These are phyloP conservation scores for Spergularia azorica DNA, from an alignment of 179 eudicot genomes.

Conservation along the genomic window DNA sequence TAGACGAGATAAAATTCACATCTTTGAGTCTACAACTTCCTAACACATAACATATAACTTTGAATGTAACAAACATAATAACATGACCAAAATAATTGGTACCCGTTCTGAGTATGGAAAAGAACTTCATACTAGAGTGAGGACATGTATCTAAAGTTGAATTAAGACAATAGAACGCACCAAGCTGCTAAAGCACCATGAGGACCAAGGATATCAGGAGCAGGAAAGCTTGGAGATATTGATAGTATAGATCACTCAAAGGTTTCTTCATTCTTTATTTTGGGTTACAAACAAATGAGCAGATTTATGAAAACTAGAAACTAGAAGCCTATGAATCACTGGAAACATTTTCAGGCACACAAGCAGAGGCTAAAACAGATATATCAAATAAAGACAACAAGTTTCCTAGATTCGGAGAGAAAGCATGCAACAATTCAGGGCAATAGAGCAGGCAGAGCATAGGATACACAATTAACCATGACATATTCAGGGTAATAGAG, in stretches of 20 bases:
- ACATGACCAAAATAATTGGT: neutral
- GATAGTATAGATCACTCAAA: neutral
- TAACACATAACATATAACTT: too few species aligned
- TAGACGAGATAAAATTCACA: too few species aligned
- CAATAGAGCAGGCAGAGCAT: neutral
- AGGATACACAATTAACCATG: too few species aligned
- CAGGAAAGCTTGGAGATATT: neutral
- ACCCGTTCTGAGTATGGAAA: neutral
- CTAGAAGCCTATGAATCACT: neutral
- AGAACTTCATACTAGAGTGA: too few species aligned
- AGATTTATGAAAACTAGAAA: neutral
- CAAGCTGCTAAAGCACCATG: neutral
- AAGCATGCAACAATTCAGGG: neutral
- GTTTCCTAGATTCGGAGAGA: neutral
- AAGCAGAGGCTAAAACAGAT: neutral
- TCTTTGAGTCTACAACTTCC: too few species aligned
- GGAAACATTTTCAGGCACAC: neutral
- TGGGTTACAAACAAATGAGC: neutral
- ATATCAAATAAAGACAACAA: neutral
- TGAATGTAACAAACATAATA: neutral
- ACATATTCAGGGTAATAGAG: neutral
- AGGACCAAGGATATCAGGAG: conserved; percentile 2
- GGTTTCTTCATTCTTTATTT: neutral
- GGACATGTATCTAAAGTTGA: neutral
- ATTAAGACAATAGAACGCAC: neutral